Percentiles rank a stretch among this genome's conserved stretches.
These are phyloP conservation scores for Rhizophagus prolifer DNA, from an alignment of 192 early-diverging fungal species.

Conservation along the genomic window DNA sequence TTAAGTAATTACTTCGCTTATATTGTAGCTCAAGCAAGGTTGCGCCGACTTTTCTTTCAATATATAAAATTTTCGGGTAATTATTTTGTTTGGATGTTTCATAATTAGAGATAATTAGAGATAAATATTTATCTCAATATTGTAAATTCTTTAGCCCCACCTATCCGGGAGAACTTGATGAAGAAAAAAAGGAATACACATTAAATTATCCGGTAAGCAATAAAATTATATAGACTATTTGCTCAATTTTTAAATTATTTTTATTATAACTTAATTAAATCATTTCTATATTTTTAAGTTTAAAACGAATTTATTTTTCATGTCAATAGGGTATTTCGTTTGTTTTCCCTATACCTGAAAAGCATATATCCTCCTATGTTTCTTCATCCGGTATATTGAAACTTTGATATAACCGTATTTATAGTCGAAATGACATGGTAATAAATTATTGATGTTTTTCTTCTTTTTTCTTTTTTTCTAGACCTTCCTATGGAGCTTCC, in stretches of 20 bases:
- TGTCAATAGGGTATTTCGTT: constrained; percentile 62
- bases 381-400: constrained; percentile 44
- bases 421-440: no score
- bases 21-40: constrained; percentile 54
- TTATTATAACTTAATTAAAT: not conserved
- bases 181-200: constrained; percentile 51
- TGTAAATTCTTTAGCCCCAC: constrained; percentile 44
- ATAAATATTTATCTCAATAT: not conserved
- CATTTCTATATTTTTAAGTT: not conserved
- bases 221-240: not conserved
- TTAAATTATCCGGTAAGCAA: constrained; percentile 68
- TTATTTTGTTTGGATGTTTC: not conserved
- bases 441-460: no score
- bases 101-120: not conserved
- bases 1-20: constrained; percentile 1
- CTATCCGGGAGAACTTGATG: constrained; percentile 62
- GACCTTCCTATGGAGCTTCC: constrained; percentile 72
- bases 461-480: no score
- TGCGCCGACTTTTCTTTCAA: constrained; percentile 63
- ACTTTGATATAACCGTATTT: no score
- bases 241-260: not conserved
- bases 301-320: not conserved
- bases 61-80: constrained; percentile 74
- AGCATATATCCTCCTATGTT: constrained; percentile 50
- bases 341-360: constrained; percentile 67